Evolutionary conservation across 495 filamentous ascomycete species (phyloP), one percentile per base, ranked within the genome.

Genomic region (Xylaria castorea): DNA sequence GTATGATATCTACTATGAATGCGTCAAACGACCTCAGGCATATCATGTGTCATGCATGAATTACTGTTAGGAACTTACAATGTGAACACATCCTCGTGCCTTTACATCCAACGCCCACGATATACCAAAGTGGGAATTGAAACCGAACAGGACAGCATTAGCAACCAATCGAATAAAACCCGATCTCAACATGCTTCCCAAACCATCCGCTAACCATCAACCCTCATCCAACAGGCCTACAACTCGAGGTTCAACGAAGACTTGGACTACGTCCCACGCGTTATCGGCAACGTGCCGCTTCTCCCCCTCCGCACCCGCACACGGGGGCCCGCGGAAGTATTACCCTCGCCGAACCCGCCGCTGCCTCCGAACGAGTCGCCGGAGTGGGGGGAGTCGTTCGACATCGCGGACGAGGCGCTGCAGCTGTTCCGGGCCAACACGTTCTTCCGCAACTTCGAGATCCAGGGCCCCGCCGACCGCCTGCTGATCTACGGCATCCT

Each of bases 381-480:
- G 73, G 91, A 97, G 81, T 89, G 93, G 46, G 92, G 94, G 78
- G 92, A 96, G 79, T 92, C 90, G 73, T 98, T 98, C 85, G 96
- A 99, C 86, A 91, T 94, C 67, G 87, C 98, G 11, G 96, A 99
- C 83, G 96, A 99, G 83, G 91, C 95, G 38, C 88, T 99, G 62
- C 90, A 89, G 3, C 89, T 98, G 38, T 99, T 98, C 89, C 93
- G 96, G 65, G 95, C 97, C 80, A 98, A 99, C 85, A 98, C 96
- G 51, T 91, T 99, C 79, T 99, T 99, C 87, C 92, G 97, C 75
- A 99, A 99, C 87, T 99, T 99, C 79, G 97, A 98, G 87, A 97
- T 98, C 89, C 94, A 97, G 80, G 96, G 96, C 22, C 93, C 94
- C 40, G 96, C 96, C 68, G 96, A 99, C 83, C 89, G 97, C 58